These are phyloP conservation scores for Cladosporium oxysporum DNA, from an alignment of 2,329 filamentous ascomycete genomes.

Conservation along the genomic window DNA sequence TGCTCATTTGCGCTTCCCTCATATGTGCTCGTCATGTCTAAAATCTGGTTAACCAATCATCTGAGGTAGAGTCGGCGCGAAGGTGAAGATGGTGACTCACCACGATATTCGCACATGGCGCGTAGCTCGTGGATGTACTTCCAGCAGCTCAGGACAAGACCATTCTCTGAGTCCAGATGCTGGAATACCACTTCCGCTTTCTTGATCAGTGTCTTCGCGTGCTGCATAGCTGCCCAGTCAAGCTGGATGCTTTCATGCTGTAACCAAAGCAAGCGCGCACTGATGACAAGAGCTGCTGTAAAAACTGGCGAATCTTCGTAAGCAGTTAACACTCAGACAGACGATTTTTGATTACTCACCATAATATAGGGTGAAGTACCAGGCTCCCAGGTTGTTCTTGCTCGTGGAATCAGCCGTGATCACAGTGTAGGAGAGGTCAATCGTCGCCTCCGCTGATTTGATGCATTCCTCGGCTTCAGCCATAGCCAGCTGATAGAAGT, in stretches of 20 bases:
- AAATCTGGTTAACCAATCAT: neutral
- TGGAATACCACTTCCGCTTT: neutral
- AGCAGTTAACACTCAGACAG: neutral
- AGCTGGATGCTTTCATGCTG: neutral
- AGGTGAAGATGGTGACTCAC: too few species aligned
- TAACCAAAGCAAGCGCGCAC: neutral
- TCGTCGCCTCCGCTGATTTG: conserved; percentile 40
- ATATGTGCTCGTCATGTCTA: too few species aligned
- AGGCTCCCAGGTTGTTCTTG: conserved; percentile 39
- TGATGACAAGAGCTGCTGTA: conserved; percentile 4
- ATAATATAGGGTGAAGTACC: conserved; percentile 48
- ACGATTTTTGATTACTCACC: conserved; percentile 23
- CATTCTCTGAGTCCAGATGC: neutral
- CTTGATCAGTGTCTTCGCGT: neutral
- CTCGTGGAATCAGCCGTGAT: conserved; percentile 26
- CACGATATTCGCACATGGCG: neutral
- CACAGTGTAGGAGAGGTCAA: conserved; percentile 36
- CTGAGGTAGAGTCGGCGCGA: too few species aligned
- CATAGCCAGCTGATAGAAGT: conserved; percentile 31
- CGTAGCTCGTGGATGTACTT: neutral
- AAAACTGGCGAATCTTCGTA: neutral
- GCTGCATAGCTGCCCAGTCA: neutral
- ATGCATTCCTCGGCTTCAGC: conserved; percentile 30
- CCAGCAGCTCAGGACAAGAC: neutral
- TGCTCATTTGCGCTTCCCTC: too few species aligned